These are phyloP conservation scores for Tagetes erecta DNA, from an alignment of 129 eudicot genomes.

Conservation along the genomic window DNA sequence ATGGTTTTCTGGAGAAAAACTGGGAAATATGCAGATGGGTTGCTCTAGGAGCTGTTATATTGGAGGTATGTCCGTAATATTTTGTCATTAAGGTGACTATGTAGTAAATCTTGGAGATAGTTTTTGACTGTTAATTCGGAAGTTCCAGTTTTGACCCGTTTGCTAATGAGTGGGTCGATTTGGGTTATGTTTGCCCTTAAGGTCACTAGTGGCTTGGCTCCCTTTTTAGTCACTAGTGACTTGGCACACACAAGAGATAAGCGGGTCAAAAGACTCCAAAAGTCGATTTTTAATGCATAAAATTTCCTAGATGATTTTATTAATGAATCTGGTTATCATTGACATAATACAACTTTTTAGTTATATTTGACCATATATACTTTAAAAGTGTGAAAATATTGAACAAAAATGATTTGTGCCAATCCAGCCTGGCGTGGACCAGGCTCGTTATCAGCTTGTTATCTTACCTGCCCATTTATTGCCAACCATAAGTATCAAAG, in stretches of 20 bases:
- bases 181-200: not conserved
- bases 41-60: constrained; percentile 77
- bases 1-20: constrained; percentile 62
- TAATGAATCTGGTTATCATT: not conserved
- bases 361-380: not conserved
- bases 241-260: not conserved
- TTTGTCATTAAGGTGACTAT: not conserved
- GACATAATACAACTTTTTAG: not conserved
- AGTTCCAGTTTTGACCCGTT: not conserved
- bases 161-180: not conserved
- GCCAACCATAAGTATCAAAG: not conserved
- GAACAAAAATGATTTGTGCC: not conserved
- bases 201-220: too few species aligned
- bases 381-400: not conserved
- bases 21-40: constrained; percentile 88
- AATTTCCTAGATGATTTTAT: not conserved
- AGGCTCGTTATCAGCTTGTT: not conserved
- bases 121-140: not conserved
- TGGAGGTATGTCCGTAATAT: constrained; percentile 49
- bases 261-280: constrained; percentile 1
- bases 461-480: not conserved
- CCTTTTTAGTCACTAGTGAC: too few species aligned
- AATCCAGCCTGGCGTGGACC: not conserved
- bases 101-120: not conserved
- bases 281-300: not conserved